Percentiles rank a stretch among this genome's conserved stretches.
These are phyloP conservation scores for Amaranthus hypochondriacus DNA, from an alignment of 148 eudicot species.

Conservation along the genomic window DNA sequence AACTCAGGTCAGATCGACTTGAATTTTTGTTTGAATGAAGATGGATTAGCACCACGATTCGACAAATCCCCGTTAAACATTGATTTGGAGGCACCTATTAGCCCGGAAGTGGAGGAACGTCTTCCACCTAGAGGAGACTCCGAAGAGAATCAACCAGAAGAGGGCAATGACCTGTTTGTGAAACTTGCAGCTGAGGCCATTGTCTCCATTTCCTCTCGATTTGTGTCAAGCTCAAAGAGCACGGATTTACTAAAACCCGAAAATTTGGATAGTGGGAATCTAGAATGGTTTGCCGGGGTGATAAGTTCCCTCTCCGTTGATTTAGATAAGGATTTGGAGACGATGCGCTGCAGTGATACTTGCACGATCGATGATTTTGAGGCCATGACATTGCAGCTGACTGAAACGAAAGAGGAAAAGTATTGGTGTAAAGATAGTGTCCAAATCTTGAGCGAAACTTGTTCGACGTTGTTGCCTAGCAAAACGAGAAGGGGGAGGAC, in stretches of 20 bases:
- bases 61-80: constrained; percentile 13
- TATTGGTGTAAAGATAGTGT: constrained; percentile 2
- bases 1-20: constrained; percentile 23
- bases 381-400: constrained; percentile 36
- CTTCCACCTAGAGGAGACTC: constrained; percentile 44
- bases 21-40: constrained; percentile 28
- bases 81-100: constrained; percentile 45
- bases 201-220: constrained; percentile 33
- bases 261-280: constrained; percentile 20
- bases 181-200: constrained; percentile 50
- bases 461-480: constrained; percentile 5
- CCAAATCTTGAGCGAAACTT: constrained; percentile 13
- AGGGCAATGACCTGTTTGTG: constrained; percentile 17
- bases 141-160: constrained; percentile 34
- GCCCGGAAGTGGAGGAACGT: constrained; percentile 53
- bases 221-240: not conserved
- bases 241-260: constrained; percentile 9
- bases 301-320: constrained; percentile 26
- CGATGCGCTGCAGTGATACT: not conserved
- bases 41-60: constrained; percentile 1
- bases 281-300: constrained; percentile 47
- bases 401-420: constrained; percentile 36
- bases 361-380: constrained; percentile 35
- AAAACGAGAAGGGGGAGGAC: constrained; percentile 32
- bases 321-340: constrained; percentile 18